These are phyloP conservation scores for Annona squamosa DNA, from an alignment of 164 flowering plant species.

Conservation along the genomic window DNA sequence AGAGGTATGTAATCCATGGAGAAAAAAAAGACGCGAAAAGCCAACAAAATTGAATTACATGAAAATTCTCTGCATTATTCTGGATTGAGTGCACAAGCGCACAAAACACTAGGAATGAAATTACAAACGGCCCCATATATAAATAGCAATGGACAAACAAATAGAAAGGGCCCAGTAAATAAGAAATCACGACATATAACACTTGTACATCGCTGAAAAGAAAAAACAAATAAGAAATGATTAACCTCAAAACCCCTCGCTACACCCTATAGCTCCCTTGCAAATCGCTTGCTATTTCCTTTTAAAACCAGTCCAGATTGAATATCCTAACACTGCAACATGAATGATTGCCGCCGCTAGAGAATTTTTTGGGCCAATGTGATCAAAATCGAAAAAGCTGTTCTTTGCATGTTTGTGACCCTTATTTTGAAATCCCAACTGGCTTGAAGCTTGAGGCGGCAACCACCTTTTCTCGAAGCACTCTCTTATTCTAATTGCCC, in stretches of 20 bases:
- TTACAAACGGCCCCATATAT: not conserved
- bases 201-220: not conserved
- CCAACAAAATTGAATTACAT: not conserved
- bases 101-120: not conserved
- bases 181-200: slow-evolving; percentile 1
- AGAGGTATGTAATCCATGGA: not conserved
- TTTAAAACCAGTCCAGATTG: slow-evolving; percentile 2
- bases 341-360: slow-evolving; percentile 16
- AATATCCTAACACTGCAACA: slow-evolving; percentile 9
- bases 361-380: slow-evolving; percentile 13
- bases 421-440: slow-evolving; percentile 12
- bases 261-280: not conserved
- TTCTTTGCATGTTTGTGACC: slow-evolving; percentile 8
- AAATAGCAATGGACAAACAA: slow-evolving; percentile 4
- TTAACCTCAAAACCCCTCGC: not conserved
- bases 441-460: slow-evolving; percentile 2
- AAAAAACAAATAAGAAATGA: not conserved
- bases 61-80: not conserved
- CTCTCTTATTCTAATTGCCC: slow-evolving; percentile 16
- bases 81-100: not conserved
- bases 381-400: not conserved
- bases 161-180: slow-evolving; percentile 7
- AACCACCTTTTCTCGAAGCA: slow-evolving; percentile 9
- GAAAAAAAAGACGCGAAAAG: not conserved
- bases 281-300: not conserved